Base-by-base conservation (phyloP, 2,329 filamentous ascomycete genomes). In the Arthrinium phaeospermum region DNA sequence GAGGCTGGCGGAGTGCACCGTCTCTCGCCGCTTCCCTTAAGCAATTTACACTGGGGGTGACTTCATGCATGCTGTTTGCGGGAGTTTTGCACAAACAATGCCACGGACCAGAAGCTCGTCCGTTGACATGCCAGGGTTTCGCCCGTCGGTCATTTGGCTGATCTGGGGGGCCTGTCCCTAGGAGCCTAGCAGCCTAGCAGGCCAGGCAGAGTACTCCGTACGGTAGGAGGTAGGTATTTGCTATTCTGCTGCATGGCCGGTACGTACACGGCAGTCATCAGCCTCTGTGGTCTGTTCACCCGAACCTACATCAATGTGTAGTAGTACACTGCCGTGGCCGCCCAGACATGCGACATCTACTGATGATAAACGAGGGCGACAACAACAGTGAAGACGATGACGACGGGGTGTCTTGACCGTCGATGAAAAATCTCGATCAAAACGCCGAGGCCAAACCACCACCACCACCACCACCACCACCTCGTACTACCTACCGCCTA, bases 1-100 rank as follows among this genome's bases (percentile, higher is more conserved):
- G 27, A 75, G 71, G 73, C 71, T 74, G 71, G 73, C 73, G 72
- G 74, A 75, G 74, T 75, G 75, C 74, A 75, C 75, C 74, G 72
- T 72, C 73, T 73, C 57, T 64, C 2, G 34, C 57, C 34, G 34
- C 57, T 64, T n/a, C 57, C 57, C 30, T 64, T n/a, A 7, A 10
- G 57, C 57, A 64, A 64, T 64, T 61, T 64, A 64, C 57, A 64
- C 57, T 41, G 57, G 57, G 69, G 69, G 73, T 72, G 71, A 73
- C 61, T 72, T 75, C 71, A 78, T 78, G 74, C 77, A 51, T 22
- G 47, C 22, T 27, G 70, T 70, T 73, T 72, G 71, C 61, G 57
- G 68, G 70, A 72, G 69, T 70, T 73, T 73, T 47, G 49, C 67
- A 71, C 72, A 73, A 73, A 71, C 72, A 71, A 71, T 69, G 69